Percentiles rank a stretch among this genome's conserved stretches.
These are phyloP conservation scores for Aspergillus thermomutatus DNA, from an alignment of 2,329 filamentous ascomycete genomes.

Conservation along the genomic window DNA sequence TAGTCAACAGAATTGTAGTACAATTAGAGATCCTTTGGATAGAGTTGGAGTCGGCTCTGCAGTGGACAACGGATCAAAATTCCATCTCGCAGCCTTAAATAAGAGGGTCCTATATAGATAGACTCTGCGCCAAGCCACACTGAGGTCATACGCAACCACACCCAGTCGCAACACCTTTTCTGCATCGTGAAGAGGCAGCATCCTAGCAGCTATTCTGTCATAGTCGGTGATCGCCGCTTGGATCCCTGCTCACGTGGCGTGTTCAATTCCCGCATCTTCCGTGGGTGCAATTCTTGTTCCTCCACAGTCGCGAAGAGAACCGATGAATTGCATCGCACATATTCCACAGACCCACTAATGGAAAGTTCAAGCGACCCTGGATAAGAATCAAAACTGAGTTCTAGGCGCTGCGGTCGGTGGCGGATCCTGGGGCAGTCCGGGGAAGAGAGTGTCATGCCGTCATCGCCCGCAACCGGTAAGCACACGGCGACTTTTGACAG, in stretches of 20 bases:
- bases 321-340: neutral
- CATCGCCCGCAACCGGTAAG: neutral
- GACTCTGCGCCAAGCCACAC: neutral
- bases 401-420: neutral
- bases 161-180: neutral
- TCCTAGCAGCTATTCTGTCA: neutral
- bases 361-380: neutral
- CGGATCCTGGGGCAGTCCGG: neutral
- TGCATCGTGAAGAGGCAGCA: neutral
- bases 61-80: neutral
- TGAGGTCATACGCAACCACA: neutral
- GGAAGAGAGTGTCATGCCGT: neutral
- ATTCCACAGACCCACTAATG: neutral
- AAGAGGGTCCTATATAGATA: neutral
- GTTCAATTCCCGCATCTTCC: neutral
- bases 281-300: neutral
- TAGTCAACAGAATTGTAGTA: neutral
- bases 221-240: neutral
- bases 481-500: neutral
- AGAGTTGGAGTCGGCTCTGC: neutral
- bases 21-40: neutral
- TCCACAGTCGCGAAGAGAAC: neutral
- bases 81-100: neutral
- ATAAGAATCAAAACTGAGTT: neutral
- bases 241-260: neutral